Base-by-base conservation (phyloP, 1,284 basidiomycete genomes). In the Ceratobasidium sp. region DNA sequence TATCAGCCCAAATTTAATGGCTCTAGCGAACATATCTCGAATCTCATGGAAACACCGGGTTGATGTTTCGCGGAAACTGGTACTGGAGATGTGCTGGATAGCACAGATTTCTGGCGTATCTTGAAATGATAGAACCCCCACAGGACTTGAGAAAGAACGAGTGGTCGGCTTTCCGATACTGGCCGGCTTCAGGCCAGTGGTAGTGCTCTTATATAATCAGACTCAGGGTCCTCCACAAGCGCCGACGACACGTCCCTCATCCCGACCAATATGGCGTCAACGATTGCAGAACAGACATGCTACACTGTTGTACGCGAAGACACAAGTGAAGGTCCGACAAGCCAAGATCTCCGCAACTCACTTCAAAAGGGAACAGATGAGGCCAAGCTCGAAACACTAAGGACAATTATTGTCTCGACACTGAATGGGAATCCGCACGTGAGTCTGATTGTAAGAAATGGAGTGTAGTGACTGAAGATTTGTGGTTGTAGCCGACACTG, bases 291-390 rank as follows among this genome's bases (percentile, higher is more conserved):
- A 38, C 73, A 75, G 73, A 65, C 91, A 82, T 96, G 94, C 85
- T 95, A 96, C 84, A 96, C 95, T 28, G 88, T 97, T 82, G 90
- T 97, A 69, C 91, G 90, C 77, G 95, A 96, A 83, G 93, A 94
- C 84, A 90, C 90, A 38, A 77, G 83, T 69, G 94, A 95, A 84
- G 88, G 90, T 23, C 94, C 94, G n/a, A 91, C 94, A 40, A 89
- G 90, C 0, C 89, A 92, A 81, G 97, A 99, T 82, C 90, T 99
- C 77, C 91, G 96, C 79, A 90, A 91, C 80, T 91, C 92, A 61
- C 89, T 99, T 70, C 95, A 99, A 87, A 98, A 98, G 86, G 97
- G 96, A 78, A 91, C 93, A 23, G 97, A 99, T 86, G 97, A 99
- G 82, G 92, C 96, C 87, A 99, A 99, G 88, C 88, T 98, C 83